Percentiles rank a stretch among this genome's conserved stretches.
Conservation (phyloP, 2,329 filamentous ascomycete genomes). For the Penicillium decumbens region DNA sequence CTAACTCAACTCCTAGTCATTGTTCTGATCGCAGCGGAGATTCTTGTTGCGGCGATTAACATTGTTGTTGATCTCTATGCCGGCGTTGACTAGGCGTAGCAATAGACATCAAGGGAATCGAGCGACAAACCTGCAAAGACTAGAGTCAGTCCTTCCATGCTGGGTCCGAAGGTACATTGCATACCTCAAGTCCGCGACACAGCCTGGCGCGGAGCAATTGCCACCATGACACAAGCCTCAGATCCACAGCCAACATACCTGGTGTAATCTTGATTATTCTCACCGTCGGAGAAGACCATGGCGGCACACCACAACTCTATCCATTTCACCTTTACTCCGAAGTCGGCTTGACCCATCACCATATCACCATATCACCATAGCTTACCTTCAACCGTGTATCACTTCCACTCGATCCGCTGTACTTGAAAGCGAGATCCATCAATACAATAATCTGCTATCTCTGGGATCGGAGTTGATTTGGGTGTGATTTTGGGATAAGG, state of each 20-base stretch:
- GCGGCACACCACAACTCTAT: neutral
- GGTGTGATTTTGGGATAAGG: neutral
- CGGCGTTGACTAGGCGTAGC: slow-evolving; percentile 48
- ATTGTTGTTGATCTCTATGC: slow-evolving; percentile 92
- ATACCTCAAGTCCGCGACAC: neutral
- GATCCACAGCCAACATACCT: neutral
- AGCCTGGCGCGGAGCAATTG: neutral
- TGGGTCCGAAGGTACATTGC: neutral
- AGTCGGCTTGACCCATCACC: neutral
- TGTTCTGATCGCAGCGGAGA: slow-evolving; percentile 90
- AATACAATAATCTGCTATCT: slow-evolving; percentile 1
- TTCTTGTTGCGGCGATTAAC: slow-evolving; percentile 86
- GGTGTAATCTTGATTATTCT: neutral
- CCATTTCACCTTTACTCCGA: neutral
- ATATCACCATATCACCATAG: neutral
- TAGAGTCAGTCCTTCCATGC: neutral
- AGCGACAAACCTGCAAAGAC: neutral
- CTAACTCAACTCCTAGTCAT: slow-evolving; percentile 60
- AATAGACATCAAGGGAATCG: neutral
- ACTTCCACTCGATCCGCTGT: slow-evolving; percentile 4
- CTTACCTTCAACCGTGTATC: neutral
- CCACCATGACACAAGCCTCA: neutral
- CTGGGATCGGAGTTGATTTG: slow-evolving; percentile 15
- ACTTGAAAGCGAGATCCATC: slow-evolving; percentile 7
- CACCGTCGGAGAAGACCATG: neutral